Evolutionary conservation across 139 green algal species (phyloP).

Genomic region (Coelastrella sp.): DNA sequence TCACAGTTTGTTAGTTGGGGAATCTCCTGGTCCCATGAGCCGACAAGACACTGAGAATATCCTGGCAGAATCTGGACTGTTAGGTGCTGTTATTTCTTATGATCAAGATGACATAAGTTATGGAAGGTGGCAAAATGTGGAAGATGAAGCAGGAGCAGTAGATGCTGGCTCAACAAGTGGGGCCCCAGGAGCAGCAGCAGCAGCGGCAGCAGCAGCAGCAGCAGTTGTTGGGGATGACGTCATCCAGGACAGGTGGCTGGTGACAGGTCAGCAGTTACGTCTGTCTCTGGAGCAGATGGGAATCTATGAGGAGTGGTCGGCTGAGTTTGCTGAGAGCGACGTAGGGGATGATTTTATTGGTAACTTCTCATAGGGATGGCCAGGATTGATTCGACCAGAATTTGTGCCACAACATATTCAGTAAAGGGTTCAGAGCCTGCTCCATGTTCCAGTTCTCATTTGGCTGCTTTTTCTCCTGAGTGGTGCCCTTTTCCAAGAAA

Average conservation of each 20-base stretch:
- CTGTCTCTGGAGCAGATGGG: constrained; percentile 71
- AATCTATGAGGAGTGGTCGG: constrained; percentile 60
- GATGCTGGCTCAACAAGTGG: neutral
- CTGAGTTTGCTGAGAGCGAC: constrained; percentile 61
- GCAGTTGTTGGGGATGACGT: neutral
- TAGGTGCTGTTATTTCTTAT: constrained; percentile 13
- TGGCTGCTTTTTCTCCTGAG: too few relatives aligned
- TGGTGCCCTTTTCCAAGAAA: too few relatives aligned
- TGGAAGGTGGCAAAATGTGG: neutral
- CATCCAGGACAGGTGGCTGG: constrained; percentile 56
- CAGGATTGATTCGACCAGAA: too few relatives aligned
- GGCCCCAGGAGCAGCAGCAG: neutral
- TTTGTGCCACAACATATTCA: neutral
- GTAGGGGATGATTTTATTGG: constrained; percentile 68
- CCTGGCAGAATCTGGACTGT: constrained; percentile 61
- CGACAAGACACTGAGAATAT: constrained; percentile 52
- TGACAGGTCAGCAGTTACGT: constrained; percentile 72
- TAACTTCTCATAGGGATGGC: constrained; percentile 28
- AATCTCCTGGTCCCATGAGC: neutral
- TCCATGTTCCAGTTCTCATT: too few relatives aligned
- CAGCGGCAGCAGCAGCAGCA: neutral
- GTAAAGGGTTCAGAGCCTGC: too few relatives aligned
- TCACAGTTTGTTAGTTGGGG: constrained; percentile 17
- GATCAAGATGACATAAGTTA: constrained; percentile 5
- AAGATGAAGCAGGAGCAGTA: too few relatives aligned